Base-by-base conservation (phyloP, 768 basidiomycete species). In the Boletus rubropictus region DNA sequence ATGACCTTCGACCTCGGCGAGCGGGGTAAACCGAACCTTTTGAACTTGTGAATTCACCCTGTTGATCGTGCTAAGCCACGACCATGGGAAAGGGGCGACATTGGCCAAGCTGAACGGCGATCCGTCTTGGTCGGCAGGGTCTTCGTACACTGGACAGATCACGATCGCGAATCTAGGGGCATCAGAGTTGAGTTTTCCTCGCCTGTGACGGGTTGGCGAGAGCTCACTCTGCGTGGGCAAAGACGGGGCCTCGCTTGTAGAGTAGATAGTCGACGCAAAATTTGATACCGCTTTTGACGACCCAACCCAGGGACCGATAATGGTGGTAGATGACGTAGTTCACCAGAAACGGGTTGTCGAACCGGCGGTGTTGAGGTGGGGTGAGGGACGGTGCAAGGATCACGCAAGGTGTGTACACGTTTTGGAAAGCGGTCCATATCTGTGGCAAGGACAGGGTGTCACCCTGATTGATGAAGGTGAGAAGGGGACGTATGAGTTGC, bases 1-100 rank as follows among this genome's bases (percentile, higher is more conserved):
- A 43, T 20, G 31, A 10, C 22, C 7, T 20, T 41, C 38, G 5
- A 9, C 10, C 15, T 10, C 7, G 38, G 14, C 7, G 21, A 10
- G 43, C 21, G 31, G 14, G 37, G 49, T 5, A 14, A 21, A 24
- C 84, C 92, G 14, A 20, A 90, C 95, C 81, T 99, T 99, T 69
- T 93, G 91, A 4, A 98, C 95, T 62, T 96, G 92, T 0, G 90
- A 84, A 64, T 95, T 97, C 11, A 97, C 95, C 31, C 96, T 82
- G 62, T 96, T 98, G 51, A 99, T 79, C 1, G 96, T 99, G 67
- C 90, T 92, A 24, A 99, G 77, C 94, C 93, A 97, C 11, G 89
- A 79, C 96, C 96, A 99, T 9, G 84, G 72, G 59, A 89, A 88
- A 2, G 88, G 87, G 17, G 77, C 69, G 2, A 78, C 67, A 45